Percentiles rank a stretch among this genome's conserved stretches.
Conservation (phyloP, 78 protist genomes). For the Bigelowiella natans region DNA sequence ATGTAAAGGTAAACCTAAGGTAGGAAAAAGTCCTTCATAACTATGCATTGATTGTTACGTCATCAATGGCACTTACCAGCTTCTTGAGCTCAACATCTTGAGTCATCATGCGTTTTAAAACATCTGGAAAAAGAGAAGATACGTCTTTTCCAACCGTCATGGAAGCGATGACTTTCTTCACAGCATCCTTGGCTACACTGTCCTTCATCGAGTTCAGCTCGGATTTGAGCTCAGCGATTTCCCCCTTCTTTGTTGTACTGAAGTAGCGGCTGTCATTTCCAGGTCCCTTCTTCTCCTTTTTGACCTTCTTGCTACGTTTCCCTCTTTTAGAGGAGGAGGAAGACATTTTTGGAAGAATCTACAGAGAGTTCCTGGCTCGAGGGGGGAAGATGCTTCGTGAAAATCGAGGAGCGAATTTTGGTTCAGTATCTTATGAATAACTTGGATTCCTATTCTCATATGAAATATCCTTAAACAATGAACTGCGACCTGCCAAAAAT, state of each 20-base stretch:
- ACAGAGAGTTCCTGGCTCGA: no score
- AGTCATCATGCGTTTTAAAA: constrained; percentile 58
- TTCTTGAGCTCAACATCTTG: constrained; percentile 88
- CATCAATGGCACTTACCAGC: constrained; percentile 54
- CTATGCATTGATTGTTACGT: no score
- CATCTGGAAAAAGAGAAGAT: constrained; percentile 69
- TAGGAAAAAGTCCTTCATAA: no score
- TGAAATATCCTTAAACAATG: no score
- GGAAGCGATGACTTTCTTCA: constrained; percentile 92
- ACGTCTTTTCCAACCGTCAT: constrained; percentile 99
- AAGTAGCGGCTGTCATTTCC: constrained; percentile 34
- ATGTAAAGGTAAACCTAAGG: constrained; percentile 86
- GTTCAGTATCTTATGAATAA: no score
- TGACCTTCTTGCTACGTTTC: background rate
- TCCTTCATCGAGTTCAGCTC: background rate
- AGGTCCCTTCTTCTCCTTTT: background rate
- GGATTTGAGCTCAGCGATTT: background rate
- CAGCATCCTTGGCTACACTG: constrained; percentile 67
- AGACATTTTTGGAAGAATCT: no score
- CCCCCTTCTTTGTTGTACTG: constrained; percentile 32
- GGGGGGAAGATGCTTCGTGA: no score
- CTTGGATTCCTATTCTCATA: no score
- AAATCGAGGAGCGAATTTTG: no score
- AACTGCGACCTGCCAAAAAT: no score
- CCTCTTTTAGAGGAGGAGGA: background rate